Evolutionary conservation across 169 alveolate species (phyloP).

Genomic region (Neospora caninum): DNA sequence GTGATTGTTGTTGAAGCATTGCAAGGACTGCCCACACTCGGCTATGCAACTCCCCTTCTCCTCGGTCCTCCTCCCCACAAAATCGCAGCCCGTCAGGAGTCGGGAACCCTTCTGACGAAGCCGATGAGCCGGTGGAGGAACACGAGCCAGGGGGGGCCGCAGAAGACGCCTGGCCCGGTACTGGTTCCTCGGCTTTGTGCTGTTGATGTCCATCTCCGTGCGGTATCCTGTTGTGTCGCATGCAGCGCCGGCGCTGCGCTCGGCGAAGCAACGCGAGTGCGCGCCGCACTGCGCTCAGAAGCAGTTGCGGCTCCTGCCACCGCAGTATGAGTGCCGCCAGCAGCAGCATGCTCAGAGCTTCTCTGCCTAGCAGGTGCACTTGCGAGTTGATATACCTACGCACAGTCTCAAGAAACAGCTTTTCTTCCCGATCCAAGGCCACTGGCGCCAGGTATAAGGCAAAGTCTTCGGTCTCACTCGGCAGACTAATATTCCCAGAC

Average conservation of each 20-base stretch:
- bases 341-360: constrained; percentile 19
- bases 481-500: no score
- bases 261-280: not conserved
- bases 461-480: not conserved
- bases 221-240: not conserved
- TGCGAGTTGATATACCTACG: not conserved
- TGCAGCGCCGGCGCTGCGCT: not conserved
- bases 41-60: constrained; percentile 21
- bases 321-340: not conserved
- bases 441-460: not conserved
- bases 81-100: not conserved
- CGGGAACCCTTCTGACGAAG: not conserved
- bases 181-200: not conserved
- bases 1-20: not conserved
- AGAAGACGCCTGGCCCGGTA: not conserved
- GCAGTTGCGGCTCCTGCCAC: not conserved
- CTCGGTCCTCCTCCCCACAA: not conserved
- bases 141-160: not conserved
- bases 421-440: not conserved
- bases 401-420: not conserved
- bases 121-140: not conserved
- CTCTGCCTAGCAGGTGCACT: not conserved
- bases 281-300: not conserved
- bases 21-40: constrained; percentile 14
- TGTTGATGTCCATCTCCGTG: not conserved